These are phyloP conservation scores for Neurospora sublineolata DNA, from an alignment of 495 filamentous ascomycete genomes.

Conservation along the genomic window DNA sequence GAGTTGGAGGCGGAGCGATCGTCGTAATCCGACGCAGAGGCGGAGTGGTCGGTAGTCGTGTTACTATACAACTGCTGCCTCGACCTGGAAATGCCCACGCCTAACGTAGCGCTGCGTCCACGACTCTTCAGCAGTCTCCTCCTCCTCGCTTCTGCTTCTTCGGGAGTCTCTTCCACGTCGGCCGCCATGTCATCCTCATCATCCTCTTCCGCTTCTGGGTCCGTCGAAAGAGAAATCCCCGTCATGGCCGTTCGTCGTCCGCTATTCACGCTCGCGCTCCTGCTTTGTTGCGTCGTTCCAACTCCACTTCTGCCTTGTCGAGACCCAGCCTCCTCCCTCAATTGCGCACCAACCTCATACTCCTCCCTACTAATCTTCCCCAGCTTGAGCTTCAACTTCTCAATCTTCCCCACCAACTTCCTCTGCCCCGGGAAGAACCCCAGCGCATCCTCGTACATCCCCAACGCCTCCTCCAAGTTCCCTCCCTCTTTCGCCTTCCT, in stretches of 20 bases:
- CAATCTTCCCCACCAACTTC: conserved; percentile 71
- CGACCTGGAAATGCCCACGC: not conserved
- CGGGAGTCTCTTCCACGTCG: not conserved
- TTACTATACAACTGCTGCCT: not conserved
- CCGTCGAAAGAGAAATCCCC: conserved; percentile 6
- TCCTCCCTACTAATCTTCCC: conserved; percentile 17
- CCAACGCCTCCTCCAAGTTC: conserved; percentile 65
- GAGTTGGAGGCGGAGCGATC: not conserved
- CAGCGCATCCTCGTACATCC: conserved; percentile 75
- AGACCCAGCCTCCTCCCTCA: not conserved
- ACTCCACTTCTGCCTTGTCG: not conserved
- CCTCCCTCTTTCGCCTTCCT: conserved; percentile 80
- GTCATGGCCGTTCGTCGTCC: conserved; percentile 7
- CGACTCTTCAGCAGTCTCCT: not conserved
- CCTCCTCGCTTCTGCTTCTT: not conserved
- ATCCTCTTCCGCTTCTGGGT: not conserved
- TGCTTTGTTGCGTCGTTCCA: not conserved
- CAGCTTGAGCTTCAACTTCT: conserved; percentile 51
- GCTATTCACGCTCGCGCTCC: conserved; percentile 6
- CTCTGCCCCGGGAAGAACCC: conserved; percentile 78
- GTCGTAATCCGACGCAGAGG: conserved; percentile 39
- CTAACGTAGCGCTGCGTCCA: not conserved
- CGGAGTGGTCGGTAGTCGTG: conserved; percentile 29
- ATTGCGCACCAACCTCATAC: not conserved
- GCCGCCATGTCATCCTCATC: not conserved